Evolutionary conservation across 2,329 filamentous ascomycete species (phyloP), one percentile per base, ranked within the genome.

Genomic region (Fusarium nelsonii): DNA sequence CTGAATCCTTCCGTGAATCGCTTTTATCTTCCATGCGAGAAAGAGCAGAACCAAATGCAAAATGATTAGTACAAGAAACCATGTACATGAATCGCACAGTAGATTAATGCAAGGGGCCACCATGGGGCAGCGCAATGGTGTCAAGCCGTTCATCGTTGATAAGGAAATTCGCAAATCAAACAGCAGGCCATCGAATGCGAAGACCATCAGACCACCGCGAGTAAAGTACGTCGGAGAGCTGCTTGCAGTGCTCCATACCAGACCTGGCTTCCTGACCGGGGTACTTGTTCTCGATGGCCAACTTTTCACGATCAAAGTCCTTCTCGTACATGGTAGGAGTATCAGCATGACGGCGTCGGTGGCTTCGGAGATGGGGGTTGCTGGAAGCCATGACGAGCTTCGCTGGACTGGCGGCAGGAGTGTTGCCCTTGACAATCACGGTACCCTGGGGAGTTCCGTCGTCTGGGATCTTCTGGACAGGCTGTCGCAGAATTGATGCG

Each of bases 241-340:
- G 89, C 76, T 93, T 93, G 70, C 91, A 92, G 80, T 97, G 95
- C 79, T 97, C 94, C 92, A 97, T 95, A 3, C 94, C 95, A 2
- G 89, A 86, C 46, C 81, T 80, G 3, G 85, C 76, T 53, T 85
- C 81, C 39, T 84, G 83, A 2, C 86, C 86, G 2, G 87, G 87
- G 55, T 86, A 88, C 71, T 84, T 87, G 16, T 83, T 79, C 70
- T 86, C 83, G 11, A 87, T 69, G 3, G 80, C 78, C 26, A 81
- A 76, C 72, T 82, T 86, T 56, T 86, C 86, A 50, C 75, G 78
- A 48, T 87, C 83, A 33, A 79, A 77, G 45, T 83, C 79, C 72
- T 80, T 82, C 63, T 86, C 82, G 39, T 78, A 79, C n/a, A 77
- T 74, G 55, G 78, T 78, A 23, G 77, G 77, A 34, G 77, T 76